These are phyloP conservation scores for Zasmidium citrigriseum DNA, from an alignment of 2,329 filamentous ascomycete genomes.

Conservation along the genomic window DNA sequence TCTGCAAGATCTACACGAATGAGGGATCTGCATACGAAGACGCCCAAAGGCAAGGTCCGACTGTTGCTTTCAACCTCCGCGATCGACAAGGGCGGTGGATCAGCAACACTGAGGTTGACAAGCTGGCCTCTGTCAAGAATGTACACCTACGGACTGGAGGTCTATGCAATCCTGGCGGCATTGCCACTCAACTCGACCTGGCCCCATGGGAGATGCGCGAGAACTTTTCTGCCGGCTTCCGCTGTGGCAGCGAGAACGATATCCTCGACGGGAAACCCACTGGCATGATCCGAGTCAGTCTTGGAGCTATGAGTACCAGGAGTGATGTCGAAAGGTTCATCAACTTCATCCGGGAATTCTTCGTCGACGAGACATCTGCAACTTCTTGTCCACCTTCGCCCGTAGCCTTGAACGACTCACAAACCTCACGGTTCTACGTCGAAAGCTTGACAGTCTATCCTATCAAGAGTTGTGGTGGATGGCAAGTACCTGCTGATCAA, in stretches of 20 bases:
- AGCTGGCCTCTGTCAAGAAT: constrained; percentile 73
- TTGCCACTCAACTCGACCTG: constrained; percentile 71
- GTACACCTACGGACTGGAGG: constrained; percentile 88
- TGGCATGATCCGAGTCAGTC: constrained; percentile 79
- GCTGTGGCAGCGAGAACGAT: constrained; percentile 82
- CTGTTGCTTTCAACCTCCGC: constrained; percentile 80
- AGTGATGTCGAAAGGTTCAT: constrained; percentile 73
- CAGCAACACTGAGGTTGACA: constrained; percentile 83
- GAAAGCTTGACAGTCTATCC: constrained; percentile 69
- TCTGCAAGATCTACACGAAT: constrained; percentile 66
- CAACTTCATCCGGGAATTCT: constrained; percentile 35
- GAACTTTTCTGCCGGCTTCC: constrained; percentile 82
- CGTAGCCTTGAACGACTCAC: neutral
- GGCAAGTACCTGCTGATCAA: constrained; percentile 62
- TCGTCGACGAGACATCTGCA: constrained; percentile 26
- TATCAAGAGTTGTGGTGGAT: constrained; percentile 91
- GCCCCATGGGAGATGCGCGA: constrained; percentile 78
- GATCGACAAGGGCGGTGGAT: constrained; percentile 72
- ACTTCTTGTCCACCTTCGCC: constrained; percentile 11
- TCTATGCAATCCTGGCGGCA: constrained; percentile 87
- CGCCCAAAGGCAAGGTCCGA: constrained; percentile 62
- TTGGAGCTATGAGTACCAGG: constrained; percentile 85
- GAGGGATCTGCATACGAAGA: constrained; percentile 16
- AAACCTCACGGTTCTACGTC: constrained; percentile 38
- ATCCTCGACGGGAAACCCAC: constrained; percentile 83